Conservation (phyloP, 2,329 filamentous ascomycete species). For the Ceratocystiopsis sp. region DNA sequence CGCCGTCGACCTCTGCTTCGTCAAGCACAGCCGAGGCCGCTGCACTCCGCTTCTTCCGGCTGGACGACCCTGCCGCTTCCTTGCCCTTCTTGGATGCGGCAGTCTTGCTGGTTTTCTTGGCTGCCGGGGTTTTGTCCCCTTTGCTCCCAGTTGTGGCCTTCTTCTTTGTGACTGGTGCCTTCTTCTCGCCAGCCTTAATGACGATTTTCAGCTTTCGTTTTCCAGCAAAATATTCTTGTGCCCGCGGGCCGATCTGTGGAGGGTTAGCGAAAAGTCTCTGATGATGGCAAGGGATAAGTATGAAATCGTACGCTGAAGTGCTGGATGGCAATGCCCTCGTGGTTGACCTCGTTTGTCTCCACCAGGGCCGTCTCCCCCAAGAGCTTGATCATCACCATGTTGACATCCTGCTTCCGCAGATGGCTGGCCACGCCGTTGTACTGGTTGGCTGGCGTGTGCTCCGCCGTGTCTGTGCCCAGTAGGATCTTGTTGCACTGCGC, state of each 20-base stretch:
- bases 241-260: conserved; percentile 22
- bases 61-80: conserved; percentile 15
- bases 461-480: conserved; percentile 48
- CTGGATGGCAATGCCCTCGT: conserved; percentile 50
- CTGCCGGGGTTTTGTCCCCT: not conserved
- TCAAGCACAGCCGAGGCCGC: conserved; percentile 8
- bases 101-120: conserved; percentile 6
- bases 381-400: conserved; percentile 68
- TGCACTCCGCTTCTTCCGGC: conserved; percentile 2
- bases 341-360: conserved; percentile 52
- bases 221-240: conserved; percentile 25
- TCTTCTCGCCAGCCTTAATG: conserved; percentile 19
- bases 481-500: conserved; percentile 74
- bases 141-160: not conserved
- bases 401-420: conserved; percentile 58
- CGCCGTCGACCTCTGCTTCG: conserved; percentile 16
- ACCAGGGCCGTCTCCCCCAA: conserved; percentile 54
- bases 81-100: conserved; percentile 1
- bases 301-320: conserved; percentile 46
- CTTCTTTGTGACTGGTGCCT: not conserved
- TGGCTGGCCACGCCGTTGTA: conserved; percentile 53
- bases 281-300: conserved; percentile 6
- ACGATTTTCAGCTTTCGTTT: conserved; percentile 26
- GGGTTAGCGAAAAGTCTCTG: not conserved
- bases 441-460: conserved; percentile 31